phyloP scores from a whole-genome alignment of 2,329 filamentous ascomycete species.

The Mycosphaerelloides madeirae region DNA sequence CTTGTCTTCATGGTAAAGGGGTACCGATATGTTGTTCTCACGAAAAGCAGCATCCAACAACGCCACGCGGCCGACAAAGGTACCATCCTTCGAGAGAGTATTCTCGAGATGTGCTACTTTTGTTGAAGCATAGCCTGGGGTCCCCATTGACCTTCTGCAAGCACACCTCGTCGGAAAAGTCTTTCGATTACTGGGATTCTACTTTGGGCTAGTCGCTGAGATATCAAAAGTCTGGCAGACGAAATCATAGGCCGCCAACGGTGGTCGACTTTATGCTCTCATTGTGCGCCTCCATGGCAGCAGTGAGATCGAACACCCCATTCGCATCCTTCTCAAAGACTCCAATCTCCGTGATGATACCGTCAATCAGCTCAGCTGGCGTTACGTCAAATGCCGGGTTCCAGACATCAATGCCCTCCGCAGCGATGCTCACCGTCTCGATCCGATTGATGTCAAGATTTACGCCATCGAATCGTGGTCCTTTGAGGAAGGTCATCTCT shows the following conservation, averaged over 20 bases:
- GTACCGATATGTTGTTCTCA: no score
- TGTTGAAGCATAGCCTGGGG: no score
- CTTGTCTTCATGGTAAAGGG: no score
- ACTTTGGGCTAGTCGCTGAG: background rate
- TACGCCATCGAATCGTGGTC: conserved; percentile 60
- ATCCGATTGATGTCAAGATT: conserved; percentile 60
- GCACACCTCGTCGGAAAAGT: no score
- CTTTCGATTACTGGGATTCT: background rate
- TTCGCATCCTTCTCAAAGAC: conserved; percentile 71
- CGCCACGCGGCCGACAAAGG: no score
- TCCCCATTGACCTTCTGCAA: no score
- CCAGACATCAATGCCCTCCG: conserved; percentile 76
- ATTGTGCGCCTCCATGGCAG: conserved; percentile 31
- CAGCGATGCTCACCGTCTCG: conserved; percentile 74
- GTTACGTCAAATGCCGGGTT: conserved; percentile 98
- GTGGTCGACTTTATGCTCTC: conserved; percentile 32
- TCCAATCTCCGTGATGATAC: conserved; percentile 87
- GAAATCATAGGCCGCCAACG: conserved; percentile 22
- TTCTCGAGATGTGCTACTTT: no score
- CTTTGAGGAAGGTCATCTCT: conserved; percentile 81
- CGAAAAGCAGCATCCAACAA: no score
- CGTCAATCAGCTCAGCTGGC: conserved; percentile 81
- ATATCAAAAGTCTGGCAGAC: no score
- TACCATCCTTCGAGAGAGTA: no score
- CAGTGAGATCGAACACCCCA: conserved; percentile 58